Evolutionary conservation across 225 moss, liverwort and hornwort species (phyloP), one percentile per base, ranked within the genome.

Genomic region (Sphagnum tenellum): DNA sequence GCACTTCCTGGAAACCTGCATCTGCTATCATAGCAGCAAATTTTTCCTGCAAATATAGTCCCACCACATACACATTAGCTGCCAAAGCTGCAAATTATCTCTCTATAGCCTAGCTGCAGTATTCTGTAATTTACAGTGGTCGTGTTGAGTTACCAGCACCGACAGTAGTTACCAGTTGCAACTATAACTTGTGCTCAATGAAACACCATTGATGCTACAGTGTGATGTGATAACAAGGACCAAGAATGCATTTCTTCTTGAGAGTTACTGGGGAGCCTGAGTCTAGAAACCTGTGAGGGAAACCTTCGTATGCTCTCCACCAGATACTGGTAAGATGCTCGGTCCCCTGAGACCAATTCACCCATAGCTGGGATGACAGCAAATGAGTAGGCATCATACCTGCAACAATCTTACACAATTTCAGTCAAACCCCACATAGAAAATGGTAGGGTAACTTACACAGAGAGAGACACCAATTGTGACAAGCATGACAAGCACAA

Each of bases 291-390:
- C 85, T 96, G 92, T 47, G 88, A 68, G 54, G 92, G 96, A 74
- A 96, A 96, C 63, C 80, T 92, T 70, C 96, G 90, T 68, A 85
- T 72, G 68, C 96, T 96, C 80, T 96, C 96, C 60, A 96, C 96
- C 59, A 96, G 74, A 74, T 96, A 96, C 75, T 96, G 89, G 62
- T 96, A 96, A 0, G 92, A 96, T n/a, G 81, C 73, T 59, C 92
- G 78, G 56, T 96, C 92, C 60, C 88, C 88, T 59, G 92, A 81
- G 11, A 96, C 86, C 63, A 92, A 62, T 64, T 96, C 78, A 58
- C 92, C 96, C 57, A 96, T 71, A 55, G 88, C 73, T 10, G 92
- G 92, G 70, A 92, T 89, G 60, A 96, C 81, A 52, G 87, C 79
- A 67, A 96, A 96, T 51, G 96, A 92, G 66, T 90, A 92, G 1